phyloP scores from a whole-genome alignment of 228 moss, liverwort and hornwort genomes.

The Sphagnum magellanicum region DNA sequence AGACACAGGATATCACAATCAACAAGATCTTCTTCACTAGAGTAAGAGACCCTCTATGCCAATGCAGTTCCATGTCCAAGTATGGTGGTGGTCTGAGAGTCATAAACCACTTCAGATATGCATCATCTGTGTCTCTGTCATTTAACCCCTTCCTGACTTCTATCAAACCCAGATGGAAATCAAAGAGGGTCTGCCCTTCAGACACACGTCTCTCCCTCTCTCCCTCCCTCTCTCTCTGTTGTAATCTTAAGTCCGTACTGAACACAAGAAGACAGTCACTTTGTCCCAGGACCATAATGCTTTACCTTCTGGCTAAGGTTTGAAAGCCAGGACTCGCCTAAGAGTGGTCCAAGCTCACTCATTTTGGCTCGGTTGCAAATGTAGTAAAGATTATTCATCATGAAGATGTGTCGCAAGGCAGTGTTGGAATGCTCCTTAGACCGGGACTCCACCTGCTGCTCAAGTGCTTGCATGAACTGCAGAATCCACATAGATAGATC shows the following conservation, averaged over 20 bases:
- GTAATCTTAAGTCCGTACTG: background rate
- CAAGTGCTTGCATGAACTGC: conserved; percentile 61
- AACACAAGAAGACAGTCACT: background rate
- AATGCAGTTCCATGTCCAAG: too few relatives aligned
- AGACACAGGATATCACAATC: too few relatives aligned
- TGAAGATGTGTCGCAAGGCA: conserved; percentile 63
- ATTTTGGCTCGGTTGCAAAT: conserved; percentile 67
- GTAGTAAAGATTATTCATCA: conserved; percentile 86
- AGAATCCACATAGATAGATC: conserved; percentile 49
- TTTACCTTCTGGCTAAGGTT: conserved; percentile 60
- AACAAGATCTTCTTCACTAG: background rate
- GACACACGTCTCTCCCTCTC: background rate
- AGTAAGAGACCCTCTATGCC: too few relatives aligned
- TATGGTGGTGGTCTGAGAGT: background rate
- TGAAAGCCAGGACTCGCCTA: conserved; percentile 72
- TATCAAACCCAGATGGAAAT: too few relatives aligned
- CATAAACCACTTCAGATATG: background rate
- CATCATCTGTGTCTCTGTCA: too few relatives aligned
- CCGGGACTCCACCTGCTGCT: conserved; percentile 46
- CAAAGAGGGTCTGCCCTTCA: too few relatives aligned
- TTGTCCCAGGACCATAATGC: too few relatives aligned
- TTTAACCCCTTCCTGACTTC: too few relatives aligned
- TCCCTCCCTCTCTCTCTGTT: background rate
- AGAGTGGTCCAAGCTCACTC: conserved; percentile 46
- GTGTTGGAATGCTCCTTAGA: conserved; percentile 46